Conservation (phyloP, 2,329 filamentous ascomycete genomes). For the Hymenoscyphus linearis region DNA sequence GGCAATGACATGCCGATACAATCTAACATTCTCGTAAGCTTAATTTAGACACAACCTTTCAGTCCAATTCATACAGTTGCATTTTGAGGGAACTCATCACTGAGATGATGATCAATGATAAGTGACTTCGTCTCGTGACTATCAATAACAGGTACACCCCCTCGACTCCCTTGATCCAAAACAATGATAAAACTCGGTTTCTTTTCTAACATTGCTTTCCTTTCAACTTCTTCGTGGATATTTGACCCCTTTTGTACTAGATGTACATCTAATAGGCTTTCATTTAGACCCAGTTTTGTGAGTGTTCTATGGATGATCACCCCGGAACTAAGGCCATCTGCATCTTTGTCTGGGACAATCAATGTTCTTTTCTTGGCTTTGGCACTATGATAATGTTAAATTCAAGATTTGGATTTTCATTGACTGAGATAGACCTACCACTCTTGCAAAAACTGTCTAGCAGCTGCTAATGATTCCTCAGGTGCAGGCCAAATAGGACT, state of each 20-base stretch:
- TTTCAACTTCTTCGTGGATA: constrained; percentile 50
- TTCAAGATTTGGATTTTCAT: neutral
- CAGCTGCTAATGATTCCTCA: constrained; percentile 46
- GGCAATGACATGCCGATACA: constrained; percentile 58
- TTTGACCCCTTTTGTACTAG: constrained; percentile 54
- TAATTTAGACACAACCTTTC: neutral
- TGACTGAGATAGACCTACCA: constrained; percentile 39
- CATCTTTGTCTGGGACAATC: constrained; percentile 65
- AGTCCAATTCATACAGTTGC: constrained; percentile 16
- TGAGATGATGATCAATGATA: constrained; percentile 61
- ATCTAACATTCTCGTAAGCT: constrained; percentile 37
- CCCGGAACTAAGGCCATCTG: constrained; percentile 60
- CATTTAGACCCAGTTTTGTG: constrained; percentile 49
- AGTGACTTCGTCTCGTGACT: constrained; percentile 43
- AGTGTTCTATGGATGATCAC: constrained; percentile 58
- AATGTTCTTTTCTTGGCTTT: constrained; percentile 45
- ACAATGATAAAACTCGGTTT: constrained; percentile 55
- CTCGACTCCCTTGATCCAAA: constrained; percentile 59
- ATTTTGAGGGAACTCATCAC: constrained; percentile 49
- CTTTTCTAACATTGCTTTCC: constrained; percentile 44
- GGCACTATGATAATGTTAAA: constrained; percentile 37
- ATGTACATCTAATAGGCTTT: constrained; percentile 50
- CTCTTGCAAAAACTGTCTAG: constrained; percentile 50
- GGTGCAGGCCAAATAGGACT: constrained; percentile 57
- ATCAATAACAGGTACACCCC: constrained; percentile 48